Evolutionary conservation across 441 rosid genomes (phyloP), one percentile per base, ranked within the genome.

Genomic region (Erysimum pusillum): DNA sequence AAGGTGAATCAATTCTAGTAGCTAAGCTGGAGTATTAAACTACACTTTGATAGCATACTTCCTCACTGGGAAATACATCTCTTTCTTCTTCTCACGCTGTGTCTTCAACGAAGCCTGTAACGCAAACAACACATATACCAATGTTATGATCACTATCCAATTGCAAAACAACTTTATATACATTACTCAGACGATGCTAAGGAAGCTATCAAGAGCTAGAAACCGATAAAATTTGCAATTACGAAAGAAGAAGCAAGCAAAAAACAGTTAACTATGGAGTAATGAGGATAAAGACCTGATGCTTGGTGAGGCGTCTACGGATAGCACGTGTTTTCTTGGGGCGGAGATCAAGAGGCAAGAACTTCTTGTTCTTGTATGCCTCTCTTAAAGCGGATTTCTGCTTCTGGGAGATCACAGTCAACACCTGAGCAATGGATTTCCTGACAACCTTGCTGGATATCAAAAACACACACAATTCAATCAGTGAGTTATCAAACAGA

Each of bases 281-380:
- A 66, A n/a, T 2, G 28, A 11, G 52, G 20, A 20, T 46, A 46
- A 7, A 46, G 9, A 78, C 97, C 96, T 94, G 97, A 62, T 94
- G 89, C 71, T 87, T 94, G 53, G 97, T 92, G 45, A 94, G 97
- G 69, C 91, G 88, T 69, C 94, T 81, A 9, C 97, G 84, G 44
- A 94, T 94, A 13, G 98, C 97, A 61, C 98, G 87, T 73, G 98
- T 94, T 83, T 92, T 94, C 88, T 94, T 94, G 14, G 97, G 97
- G 14, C 98, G 98, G 7, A 92, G 88, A 83, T 94, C 97, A 35
- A 94, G 98, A 5, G 98, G 98, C 82, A 92, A 71, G 36, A 82
- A 74, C 86, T 90, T 94, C 86, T 89, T 94, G 34, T 83, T 92
- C 83, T 88, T 88, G 73, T 92, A 94, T 4, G 82, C 96, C 22